Conservation (phyloP, 805 yeast genomes). For the Helenozyma baotianmanensis region DNA sequence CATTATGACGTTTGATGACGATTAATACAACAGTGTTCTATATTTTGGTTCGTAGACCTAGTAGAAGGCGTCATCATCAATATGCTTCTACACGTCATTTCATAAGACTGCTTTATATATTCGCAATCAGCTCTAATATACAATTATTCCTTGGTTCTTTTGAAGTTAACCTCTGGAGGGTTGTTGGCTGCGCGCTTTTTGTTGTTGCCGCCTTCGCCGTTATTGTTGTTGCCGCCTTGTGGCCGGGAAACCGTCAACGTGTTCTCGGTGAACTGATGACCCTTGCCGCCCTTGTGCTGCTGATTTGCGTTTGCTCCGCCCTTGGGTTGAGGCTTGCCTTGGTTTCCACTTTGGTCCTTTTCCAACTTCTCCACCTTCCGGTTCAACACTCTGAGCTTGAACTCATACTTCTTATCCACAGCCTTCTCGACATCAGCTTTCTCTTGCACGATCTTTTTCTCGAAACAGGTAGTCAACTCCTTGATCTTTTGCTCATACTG, state of each 20-base stretch:
- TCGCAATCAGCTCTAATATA: too few relatives aligned
- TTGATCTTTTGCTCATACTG: conserved; percentile 18
- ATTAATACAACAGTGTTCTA: too few relatives aligned
- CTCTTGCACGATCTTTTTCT: conserved; percentile 12
- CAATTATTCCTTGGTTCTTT: conserved; percentile 2
- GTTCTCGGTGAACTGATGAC: too few relatives aligned
- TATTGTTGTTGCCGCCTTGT: too few relatives aligned
- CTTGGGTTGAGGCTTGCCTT: background rate
- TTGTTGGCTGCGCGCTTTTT: conserved; percentile 3
- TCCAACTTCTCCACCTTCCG: conserved; percentile 51
- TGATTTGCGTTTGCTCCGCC: too few relatives aligned
- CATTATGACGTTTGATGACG: too few relatives aligned
- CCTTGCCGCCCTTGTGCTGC: background rate
- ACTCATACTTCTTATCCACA: conserved; percentile 53
- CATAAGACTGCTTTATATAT: too few relatives aligned
- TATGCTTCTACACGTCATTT: too few relatives aligned
- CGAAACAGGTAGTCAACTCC: conserved; percentile 20
- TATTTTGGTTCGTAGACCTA: too few relatives aligned
- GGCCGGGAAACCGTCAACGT: too few relatives aligned
- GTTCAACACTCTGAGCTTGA: conserved; percentile 52
- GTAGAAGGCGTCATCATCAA: too few relatives aligned
- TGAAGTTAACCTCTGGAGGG: conserved; percentile 3
- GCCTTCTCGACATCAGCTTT: conserved; percentile 43
- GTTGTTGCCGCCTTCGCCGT: conserved; percentile 3
- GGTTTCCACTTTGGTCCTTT: conserved; percentile 3